Evolutionary conservation across 371 early-diverging fungal species (phyloP).

Genomic region (Mortierella sp.): DNA sequence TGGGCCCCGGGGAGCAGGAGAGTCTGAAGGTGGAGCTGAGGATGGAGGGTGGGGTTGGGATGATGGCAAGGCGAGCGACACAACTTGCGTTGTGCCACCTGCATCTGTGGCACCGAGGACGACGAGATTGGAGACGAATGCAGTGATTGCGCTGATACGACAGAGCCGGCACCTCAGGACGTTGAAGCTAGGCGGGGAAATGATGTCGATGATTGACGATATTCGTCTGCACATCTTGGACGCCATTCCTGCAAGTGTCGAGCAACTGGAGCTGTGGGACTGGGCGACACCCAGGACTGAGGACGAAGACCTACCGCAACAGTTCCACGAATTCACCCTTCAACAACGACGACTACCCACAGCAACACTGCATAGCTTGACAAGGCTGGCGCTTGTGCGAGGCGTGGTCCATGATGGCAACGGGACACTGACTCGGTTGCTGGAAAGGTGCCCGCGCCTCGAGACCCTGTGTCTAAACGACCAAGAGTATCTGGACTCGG

Average conservation of each 20-base stretch:
- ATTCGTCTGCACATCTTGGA: neutral
- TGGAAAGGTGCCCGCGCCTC: neutral
- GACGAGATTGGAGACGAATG: neutral
- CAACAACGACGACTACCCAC: too few species aligned
- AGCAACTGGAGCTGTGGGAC: neutral
- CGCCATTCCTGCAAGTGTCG: neutral
- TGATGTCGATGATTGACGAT: conserved; percentile 1
- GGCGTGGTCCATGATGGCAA: neutral
- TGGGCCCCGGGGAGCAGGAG: too few species aligned
- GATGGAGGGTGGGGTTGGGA: neutral
- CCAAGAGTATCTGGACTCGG: neutral
- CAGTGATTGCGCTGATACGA: neutral
- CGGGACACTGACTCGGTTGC: neutral
- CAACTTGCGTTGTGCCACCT: neutral
- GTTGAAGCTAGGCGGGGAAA: conserved; percentile 1
- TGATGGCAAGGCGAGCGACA: neutral
- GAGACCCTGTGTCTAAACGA: neutral
- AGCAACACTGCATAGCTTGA: neutral
- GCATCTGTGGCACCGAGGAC: neutral
- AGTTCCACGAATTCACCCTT: too few species aligned
- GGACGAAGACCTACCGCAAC: too few species aligned
- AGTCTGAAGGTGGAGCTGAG: neutral
- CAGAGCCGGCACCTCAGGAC: neutral
- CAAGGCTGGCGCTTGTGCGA: neutral
- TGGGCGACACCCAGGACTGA: neutral